Conservation (phyloP, 192 early-diverging fungal species). For the Bifiguratus adelaidae region DNA sequence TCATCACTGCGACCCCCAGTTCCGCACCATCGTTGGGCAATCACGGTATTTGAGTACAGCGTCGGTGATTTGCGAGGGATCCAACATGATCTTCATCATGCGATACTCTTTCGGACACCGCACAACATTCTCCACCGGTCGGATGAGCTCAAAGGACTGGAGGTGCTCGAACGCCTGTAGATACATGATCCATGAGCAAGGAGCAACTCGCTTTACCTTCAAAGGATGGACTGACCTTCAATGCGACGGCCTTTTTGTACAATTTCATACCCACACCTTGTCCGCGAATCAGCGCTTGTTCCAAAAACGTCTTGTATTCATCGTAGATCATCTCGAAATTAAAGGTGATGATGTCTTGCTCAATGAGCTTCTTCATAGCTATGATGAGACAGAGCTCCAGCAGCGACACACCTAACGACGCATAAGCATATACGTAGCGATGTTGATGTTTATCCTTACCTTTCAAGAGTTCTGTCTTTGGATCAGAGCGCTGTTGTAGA, state of each 20-base stretch:
- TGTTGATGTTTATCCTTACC: no score
- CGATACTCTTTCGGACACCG: slow-evolving; percentile 78
- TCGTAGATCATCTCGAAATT: slow-evolving; percentile 96
- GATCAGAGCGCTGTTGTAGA: slow-evolving; percentile 31
- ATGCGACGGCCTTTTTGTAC: slow-evolving; percentile 66
- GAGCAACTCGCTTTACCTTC: neutral
- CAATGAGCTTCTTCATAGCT: slow-evolving; percentile 61
- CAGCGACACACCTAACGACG: slow-evolving; percentile 47
- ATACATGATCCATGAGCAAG: neutral
- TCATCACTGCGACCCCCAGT: no score
- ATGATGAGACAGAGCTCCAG: slow-evolving; percentile 75
- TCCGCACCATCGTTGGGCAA: slow-evolving; percentile 46
- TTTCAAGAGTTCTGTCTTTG: slow-evolving; percentile 40
- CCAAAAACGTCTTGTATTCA: slow-evolving; percentile 82
- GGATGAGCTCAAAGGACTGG: slow-evolving; percentile 54
- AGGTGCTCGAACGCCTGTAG: slow-evolving; percentile 73
- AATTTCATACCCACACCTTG: slow-evolving; percentile 51
- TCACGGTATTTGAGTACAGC: slow-evolving; percentile 45
- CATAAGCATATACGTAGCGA: neutral
- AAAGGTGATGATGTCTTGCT: slow-evolving; percentile 54
- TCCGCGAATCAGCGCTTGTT: slow-evolving; percentile 32
- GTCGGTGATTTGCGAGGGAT: slow-evolving; percentile 52
- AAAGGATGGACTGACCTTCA: slow-evolving; percentile 47
- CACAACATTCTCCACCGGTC: slow-evolving; percentile 33
- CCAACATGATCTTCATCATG: slow-evolving; percentile 75